Evolutionary conservation across 1,284 basidiomycete species (phyloP).

Genomic region (Phenoliferia sp.): DNA sequence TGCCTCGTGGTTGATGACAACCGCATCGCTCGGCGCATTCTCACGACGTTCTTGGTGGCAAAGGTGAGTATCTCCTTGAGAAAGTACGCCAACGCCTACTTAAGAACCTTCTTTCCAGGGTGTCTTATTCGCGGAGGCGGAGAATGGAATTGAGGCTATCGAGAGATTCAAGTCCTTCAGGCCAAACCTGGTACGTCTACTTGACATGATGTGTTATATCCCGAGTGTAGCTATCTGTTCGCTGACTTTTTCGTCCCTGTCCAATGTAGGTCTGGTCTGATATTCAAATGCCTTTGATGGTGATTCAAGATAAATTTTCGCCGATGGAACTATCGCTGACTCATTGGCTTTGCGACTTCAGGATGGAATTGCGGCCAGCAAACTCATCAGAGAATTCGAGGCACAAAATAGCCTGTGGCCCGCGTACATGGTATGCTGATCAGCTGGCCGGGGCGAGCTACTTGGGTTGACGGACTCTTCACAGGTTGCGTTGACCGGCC

Average conservation of each 20-base stretch:
- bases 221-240: not conserved
- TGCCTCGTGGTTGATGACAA: conserved; percentile 7
- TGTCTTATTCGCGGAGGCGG: conserved; percentile 5
- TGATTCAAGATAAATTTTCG: not conserved
- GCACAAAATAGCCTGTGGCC: not conserved
- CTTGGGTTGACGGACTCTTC: not conserved
- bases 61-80: no score
- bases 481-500: conserved; percentile 13
- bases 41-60: not conserved
- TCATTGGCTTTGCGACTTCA: not conserved
- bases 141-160: conserved; percentile 2
- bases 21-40: conserved; percentile 3
- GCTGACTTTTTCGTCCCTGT: no score
- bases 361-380: conserved; percentile 6
- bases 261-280: not conserved
- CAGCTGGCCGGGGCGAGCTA: conserved; percentile 4
- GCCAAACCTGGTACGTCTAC: conserved; percentile 8
- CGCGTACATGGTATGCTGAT: conserved; percentile 13
- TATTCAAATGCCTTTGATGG: not conserved
- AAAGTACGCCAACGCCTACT: no score
- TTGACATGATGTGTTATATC: not conserved
- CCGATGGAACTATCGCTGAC: not conserved
- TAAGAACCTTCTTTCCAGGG: not conserved
- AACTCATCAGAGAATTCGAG: conserved; percentile 5
- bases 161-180: conserved; percentile 2